Evolutionary conservation across 257 asterid species (phyloP).

Genomic region (Marsdenia floribunda): DNA sequence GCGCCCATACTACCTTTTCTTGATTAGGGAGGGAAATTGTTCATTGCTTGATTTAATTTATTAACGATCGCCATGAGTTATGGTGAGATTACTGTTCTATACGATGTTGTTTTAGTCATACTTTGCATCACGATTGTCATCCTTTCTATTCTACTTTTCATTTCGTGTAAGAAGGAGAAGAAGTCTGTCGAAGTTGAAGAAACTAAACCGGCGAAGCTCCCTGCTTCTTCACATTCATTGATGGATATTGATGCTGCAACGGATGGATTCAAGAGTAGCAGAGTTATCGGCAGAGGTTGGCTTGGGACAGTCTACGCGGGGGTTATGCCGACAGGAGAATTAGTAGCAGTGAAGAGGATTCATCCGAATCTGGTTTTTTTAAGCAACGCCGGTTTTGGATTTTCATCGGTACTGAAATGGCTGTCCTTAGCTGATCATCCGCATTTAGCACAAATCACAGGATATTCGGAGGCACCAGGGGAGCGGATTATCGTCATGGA

Average conservation of each 20-base stretch:
- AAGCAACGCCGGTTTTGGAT: conserved; percentile 72
- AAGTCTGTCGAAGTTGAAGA: conserved; percentile 29
- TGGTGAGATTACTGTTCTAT: conserved; percentile 26
- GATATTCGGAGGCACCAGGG: conserved; percentile 87
- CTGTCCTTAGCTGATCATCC: conserved; percentile 68
- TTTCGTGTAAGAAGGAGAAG: conserved; percentile 35
- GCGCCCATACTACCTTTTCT: neutral
- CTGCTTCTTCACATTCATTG: conserved; percentile 38
- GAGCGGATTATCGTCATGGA: conserved; percentile 74
- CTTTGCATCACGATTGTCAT: conserved; percentile 33
- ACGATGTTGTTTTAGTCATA: conserved; percentile 30
- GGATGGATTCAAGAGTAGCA: conserved; percentile 64
- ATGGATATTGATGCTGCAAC: conserved; percentile 83
- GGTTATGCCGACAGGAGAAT: conserved; percentile 54
- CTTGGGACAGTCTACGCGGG: conserved; percentile 77
- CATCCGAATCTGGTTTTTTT: conserved; percentile 60
- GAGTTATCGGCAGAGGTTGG: conserved; percentile 71
- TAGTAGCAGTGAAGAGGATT: conserved; percentile 67
- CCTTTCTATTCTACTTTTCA: conserved; percentile 30
- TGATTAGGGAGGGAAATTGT: neutral
- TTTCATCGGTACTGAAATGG: conserved; percentile 52
- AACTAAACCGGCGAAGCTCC: conserved; percentile 31
- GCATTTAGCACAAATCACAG: conserved; percentile 58
- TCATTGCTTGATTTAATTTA: neutral
- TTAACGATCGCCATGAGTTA: conserved; percentile 26